Percentiles rank a stretch among this genome's conserved stretches.
Evolutionary conservation across 176 grass and related monocot species (phyloP).

Genomic region (Alopecurus myosuroides): DNA sequence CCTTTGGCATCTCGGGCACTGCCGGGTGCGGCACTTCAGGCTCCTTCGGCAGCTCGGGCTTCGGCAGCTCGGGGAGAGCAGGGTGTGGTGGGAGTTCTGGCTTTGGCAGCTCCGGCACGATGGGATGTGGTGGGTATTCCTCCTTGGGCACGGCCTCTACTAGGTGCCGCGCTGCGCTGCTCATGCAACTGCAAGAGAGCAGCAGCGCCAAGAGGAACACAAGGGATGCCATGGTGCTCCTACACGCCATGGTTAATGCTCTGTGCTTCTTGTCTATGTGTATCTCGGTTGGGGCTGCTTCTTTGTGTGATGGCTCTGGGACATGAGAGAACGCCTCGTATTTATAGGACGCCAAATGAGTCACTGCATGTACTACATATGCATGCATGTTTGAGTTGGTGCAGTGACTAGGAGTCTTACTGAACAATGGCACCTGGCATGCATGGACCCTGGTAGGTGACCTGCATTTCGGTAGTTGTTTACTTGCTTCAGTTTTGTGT

Average conservation of each 20-base stretch:
- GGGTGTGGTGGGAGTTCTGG: neutral
- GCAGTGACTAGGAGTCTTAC: too few relatives aligned
- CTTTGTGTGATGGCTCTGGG: neutral
- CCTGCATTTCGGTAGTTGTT: neutral
- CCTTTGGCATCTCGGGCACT: neutral
- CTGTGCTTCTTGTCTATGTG: neutral
- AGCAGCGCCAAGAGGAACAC: conserved; percentile 15
- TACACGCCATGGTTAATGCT: neutral
- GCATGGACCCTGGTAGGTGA: neutral
- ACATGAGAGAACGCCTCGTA: neutral
- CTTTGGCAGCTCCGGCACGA: neutral
- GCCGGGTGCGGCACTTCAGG: neutral
- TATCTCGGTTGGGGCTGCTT: neutral
- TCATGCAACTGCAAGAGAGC: conserved; percentile 17
- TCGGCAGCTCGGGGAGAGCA: neutral
- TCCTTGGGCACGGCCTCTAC: conserved; percentile 20
- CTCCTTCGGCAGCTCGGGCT: neutral
- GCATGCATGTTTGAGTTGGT: neutral
- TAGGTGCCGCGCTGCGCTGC: conserved; percentile 6
- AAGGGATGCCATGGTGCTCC: too few relatives aligned
- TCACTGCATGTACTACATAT: neutral
- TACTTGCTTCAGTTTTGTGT: neutral
- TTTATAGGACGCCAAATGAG: neutral
- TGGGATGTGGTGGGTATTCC: neutral
- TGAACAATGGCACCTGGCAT: neutral